These are phyloP conservation scores for Exophiala sp. DNA, from an alignment of 2,329 filamentous ascomycete species.

Conservation along the genomic window DNA sequence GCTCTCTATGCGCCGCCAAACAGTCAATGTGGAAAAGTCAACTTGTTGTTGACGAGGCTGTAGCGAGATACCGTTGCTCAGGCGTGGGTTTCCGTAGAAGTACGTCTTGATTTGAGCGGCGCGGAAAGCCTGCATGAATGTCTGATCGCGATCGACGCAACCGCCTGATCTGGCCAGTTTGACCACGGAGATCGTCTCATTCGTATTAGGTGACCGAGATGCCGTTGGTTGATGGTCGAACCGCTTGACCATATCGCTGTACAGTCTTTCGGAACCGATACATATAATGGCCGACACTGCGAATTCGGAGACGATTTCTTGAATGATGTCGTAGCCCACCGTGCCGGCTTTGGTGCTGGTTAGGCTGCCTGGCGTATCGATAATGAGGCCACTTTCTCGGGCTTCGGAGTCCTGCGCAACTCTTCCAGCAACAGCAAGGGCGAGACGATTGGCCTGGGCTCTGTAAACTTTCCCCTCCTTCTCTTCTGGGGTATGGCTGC, in stretches of 20 bases:
- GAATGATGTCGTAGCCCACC: slow-evolving; percentile 69
- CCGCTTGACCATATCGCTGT: slow-evolving; percentile 68
- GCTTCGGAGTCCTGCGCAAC: slow-evolving; percentile 71
- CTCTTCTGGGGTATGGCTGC: slow-evolving; percentile 56
- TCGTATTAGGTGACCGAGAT: slow-evolving; percentile 45
- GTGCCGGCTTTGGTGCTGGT: slow-evolving; percentile 50
- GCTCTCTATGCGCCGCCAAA: slow-evolving; percentile 63
- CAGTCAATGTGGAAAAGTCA: slow-evolving; percentile 67
- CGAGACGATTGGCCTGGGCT: slow-evolving; percentile 70
- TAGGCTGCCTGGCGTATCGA: slow-evolving; percentile 74
- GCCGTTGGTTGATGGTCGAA: slow-evolving; percentile 55
- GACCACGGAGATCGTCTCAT: slow-evolving; percentile 69
- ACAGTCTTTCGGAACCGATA: slow-evolving; percentile 72
- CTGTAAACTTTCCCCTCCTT: slow-evolving; percentile 71
- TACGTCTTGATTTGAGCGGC: slow-evolving; percentile 83
- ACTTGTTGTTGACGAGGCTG: slow-evolving; percentile 85
- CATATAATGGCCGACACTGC: slow-evolving; percentile 77
- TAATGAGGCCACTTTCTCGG: slow-evolving; percentile 71
- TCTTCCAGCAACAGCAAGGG: slow-evolving; percentile 71
- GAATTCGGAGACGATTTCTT: slow-evolving; percentile 71
- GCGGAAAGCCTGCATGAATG: slow-evolving; percentile 68
- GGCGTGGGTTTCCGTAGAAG: slow-evolving; percentile 74
- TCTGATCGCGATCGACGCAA: slow-evolving; percentile 70
- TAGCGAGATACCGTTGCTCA: slow-evolving; percentile 60
- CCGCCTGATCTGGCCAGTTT: slow-evolving; percentile 82